phyloP scores from a whole-genome alignment of 768 basidiomycete species.

The Lactarius sanguifluus region DNA sequence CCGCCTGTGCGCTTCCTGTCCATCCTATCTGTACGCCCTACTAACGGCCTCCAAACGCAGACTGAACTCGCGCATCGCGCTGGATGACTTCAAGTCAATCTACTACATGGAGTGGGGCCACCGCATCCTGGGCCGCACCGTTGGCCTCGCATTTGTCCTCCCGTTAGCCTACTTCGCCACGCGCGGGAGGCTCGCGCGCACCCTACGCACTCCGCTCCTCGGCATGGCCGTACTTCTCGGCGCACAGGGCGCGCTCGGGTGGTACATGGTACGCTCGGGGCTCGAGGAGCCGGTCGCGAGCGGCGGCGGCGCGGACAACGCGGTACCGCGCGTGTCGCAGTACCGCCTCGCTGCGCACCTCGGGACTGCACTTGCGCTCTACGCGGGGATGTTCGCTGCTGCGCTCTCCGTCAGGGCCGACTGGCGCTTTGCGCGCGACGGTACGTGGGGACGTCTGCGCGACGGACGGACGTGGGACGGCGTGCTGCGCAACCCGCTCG shows the following conservation, averaged over 20 bases:
- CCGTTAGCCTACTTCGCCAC: constrained; percentile 80
- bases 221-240: constrained; percentile 83
- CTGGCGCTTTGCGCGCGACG: constrained; percentile 64
- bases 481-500: constrained; percentile 54
- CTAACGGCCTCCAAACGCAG: constrained; percentile 42
- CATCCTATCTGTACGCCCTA: neutral
- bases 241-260: constrained; percentile 88
- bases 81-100: constrained; percentile 92
- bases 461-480: constrained; percentile 43
- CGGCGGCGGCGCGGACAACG: constrained; percentile 71
- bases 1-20: constrained; percentile 67
- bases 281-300: constrained; percentile 49
- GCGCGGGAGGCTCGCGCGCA: constrained; percentile 63
- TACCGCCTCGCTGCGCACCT: constrained; percentile 95
- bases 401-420: constrained; percentile 78
- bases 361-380: constrained; percentile 87
- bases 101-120: constrained; percentile 99
- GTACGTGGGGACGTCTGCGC: constrained; percentile 56
- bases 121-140: constrained; percentile 86
- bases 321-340: constrained; percentile 93
- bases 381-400: constrained; percentile 85
- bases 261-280: constrained; percentile 99
- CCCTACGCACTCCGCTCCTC: constrained; percentile 61
- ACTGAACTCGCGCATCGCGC: constrained; percentile 82
- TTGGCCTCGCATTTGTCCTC: constrained; percentile 79